A percentile compares a stretch with the other conserved stretches of the same genome.
Evolutionary conservation across 2,329 filamentous ascomycete genomes (phyloP).

Genomic region (Nothophaeocryptopus gaeumannii): DNA sequence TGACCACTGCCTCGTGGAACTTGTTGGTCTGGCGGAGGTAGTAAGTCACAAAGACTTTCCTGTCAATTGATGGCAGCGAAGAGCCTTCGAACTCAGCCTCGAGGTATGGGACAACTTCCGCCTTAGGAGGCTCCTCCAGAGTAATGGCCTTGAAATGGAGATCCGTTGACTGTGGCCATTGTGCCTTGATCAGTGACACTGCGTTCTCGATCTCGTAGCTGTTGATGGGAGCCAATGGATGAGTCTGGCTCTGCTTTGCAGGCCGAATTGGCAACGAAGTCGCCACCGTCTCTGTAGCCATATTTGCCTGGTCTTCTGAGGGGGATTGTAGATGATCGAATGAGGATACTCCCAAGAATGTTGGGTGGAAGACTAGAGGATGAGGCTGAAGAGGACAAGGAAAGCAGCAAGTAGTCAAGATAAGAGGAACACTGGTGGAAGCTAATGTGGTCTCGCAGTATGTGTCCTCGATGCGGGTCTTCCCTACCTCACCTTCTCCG

Average conservation of each 20-base stretch:
- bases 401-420: too few relatives aligned
- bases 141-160: constrained; percentile 66
- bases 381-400: too few relatives aligned
- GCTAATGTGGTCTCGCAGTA: too few relatives aligned
- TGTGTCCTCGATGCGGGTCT: too few relatives aligned
- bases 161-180: constrained; percentile 56
- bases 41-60: constrained; percentile 49
- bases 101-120: constrained; percentile 32
- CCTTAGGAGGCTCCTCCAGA: constrained; percentile 36
- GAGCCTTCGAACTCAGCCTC: constrained; percentile 31
- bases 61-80: constrained; percentile 49
- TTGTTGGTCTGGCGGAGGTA: constrained; percentile 62
- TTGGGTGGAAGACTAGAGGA: too few relatives aligned
- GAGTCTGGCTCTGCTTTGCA: constrained; percentile 33
- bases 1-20: constrained; percentile 60
- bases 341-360: too few relatives aligned
- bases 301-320: constrained; percentile 1
- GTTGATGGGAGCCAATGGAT: constrained; percentile 60
- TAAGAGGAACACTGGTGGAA: too few relatives aligned
- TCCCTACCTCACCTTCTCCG: too few relatives aligned
- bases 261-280: constrained; percentile 26
- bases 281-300: constrained; percentile 20
- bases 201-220: constrained; percentile 56
- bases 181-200: constrained; percentile 48
- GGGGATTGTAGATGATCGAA: too few relatives aligned